Evolutionary conservation across 164 flowering plant species (phyloP).

Genomic region (Chloranthus sessilifolius): DNA sequence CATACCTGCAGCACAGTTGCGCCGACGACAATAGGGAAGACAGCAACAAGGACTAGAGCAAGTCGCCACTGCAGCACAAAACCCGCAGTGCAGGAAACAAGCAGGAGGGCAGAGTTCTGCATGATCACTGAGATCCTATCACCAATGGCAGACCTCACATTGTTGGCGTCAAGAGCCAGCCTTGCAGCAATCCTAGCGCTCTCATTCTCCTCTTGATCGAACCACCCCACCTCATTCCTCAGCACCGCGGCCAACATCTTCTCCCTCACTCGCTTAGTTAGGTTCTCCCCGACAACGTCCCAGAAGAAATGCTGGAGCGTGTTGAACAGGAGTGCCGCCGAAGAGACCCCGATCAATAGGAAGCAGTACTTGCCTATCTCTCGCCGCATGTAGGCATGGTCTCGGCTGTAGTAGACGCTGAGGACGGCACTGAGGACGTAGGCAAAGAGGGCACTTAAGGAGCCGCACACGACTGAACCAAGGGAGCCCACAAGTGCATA

Average conservation of each 20-base stretch:
- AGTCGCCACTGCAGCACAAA: slow-evolving; percentile 97
- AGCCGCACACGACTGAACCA: slow-evolving; percentile 89
- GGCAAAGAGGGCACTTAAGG: slow-evolving; percentile 83
- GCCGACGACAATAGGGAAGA: slow-evolving; percentile 93
- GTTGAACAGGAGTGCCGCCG: slow-evolving; percentile 87
- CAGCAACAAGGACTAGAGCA: slow-evolving; percentile 89
- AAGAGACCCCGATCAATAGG: slow-evolving; percentile 82
- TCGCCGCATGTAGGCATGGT: slow-evolving; percentile 66
- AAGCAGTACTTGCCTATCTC: slow-evolving; percentile 84
- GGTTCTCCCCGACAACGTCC: slow-evolving; percentile 95
- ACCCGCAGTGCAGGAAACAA: slow-evolving; percentile 93
- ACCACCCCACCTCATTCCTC: slow-evolving; percentile 95
- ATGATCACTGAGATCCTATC: slow-evolving; percentile 92
- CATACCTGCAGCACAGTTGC: slow-evolving; percentile 94
- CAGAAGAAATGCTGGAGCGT: slow-evolving; percentile 88
- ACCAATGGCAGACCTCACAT: slow-evolving; percentile 94
- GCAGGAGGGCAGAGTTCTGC: slow-evolving; percentile 94
- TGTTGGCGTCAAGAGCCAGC: slow-evolving; percentile 90
- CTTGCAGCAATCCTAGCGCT: slow-evolving; percentile 85
- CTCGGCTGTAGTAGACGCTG: slow-evolving; percentile 80
- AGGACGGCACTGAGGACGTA: slow-evolving; percentile 94
- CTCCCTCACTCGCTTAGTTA: slow-evolving; percentile 86
- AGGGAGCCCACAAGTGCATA: slow-evolving; percentile 82
- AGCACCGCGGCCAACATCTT: slow-evolving; percentile 84
- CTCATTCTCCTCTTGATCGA: slow-evolving; percentile 92